These are phyloP conservation scores for Sarocladium kiliense DNA, from an alignment of 2,329 filamentous ascomycete species.

Conservation along the genomic window DNA sequence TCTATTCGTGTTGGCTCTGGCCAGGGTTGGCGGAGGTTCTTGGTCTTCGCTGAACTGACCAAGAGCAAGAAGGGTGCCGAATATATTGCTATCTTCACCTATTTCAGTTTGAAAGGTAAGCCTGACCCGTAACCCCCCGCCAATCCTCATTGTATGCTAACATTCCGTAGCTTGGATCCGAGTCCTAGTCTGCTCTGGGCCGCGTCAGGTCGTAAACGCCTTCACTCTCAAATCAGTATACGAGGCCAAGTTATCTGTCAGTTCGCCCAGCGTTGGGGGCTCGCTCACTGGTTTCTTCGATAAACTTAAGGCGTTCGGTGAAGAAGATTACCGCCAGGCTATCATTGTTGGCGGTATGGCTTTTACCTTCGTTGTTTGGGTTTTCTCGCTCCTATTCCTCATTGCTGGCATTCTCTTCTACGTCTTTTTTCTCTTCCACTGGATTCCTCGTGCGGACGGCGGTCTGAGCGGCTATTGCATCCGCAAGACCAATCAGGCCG, in stretches of 20 bases:
- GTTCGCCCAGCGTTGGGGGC: slow-evolving; percentile 48
- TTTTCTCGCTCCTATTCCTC: slow-evolving; percentile 71
- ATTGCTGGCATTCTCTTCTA: slow-evolving; percentile 75
- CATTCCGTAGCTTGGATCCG: slow-evolving; percentile 68
- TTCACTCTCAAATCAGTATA: slow-evolving; percentile 85
- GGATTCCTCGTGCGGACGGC: slow-evolving; percentile 78
- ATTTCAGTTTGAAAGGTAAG: slow-evolving; percentile 68
- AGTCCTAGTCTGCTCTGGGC: slow-evolving; percentile 84
- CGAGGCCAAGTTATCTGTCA: slow-evolving; percentile 61
- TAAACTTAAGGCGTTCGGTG: slow-evolving; percentile 70
- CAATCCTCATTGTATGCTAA: slow-evolving; percentile 12
- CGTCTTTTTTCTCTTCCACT: slow-evolving; percentile 85
- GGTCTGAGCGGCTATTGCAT: slow-evolving; percentile 81
- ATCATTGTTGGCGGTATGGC: slow-evolving; percentile 85
- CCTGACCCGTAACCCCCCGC: background rate
- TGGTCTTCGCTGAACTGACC: slow-evolving; percentile 88
- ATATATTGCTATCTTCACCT: slow-evolving; percentile 86
- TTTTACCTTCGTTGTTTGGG: slow-evolving; percentile 87
- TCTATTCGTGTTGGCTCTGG: slow-evolving; percentile 70
- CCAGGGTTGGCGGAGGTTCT: slow-evolving; percentile 79
- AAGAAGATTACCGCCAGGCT: slow-evolving; percentile 71
- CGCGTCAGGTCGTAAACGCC: slow-evolving; percentile 85
- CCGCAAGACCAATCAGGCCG: slow-evolving; percentile 80
- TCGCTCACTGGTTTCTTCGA: slow-evolving; percentile 72
- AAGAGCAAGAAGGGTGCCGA: slow-evolving; percentile 88